Conservation (phyloP, 1,284 basidiomycete genomes). For the Laetiporus sulphureus region DNA sequence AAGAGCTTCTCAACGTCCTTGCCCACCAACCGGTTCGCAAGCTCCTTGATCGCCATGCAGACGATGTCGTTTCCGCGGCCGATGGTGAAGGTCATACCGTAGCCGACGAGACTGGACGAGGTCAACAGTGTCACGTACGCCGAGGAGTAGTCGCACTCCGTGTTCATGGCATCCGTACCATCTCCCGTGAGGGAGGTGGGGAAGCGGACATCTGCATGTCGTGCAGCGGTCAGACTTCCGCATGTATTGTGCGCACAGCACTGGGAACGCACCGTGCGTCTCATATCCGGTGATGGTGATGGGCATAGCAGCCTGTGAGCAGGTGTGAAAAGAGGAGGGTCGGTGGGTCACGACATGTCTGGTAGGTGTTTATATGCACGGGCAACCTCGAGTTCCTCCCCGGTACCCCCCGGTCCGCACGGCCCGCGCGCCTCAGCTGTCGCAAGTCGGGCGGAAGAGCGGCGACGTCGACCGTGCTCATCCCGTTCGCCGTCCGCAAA, state of each 20-base stretch:
- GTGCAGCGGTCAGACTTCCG: constrained; percentile 2
- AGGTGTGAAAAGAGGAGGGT: constrained; percentile 1
- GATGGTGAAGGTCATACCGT: constrained; percentile 98
- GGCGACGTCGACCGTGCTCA: too few relatives aligned
- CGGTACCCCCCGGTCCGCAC: too few relatives aligned
- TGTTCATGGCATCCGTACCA: constrained; percentile 92
- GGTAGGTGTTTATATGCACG: constrained; percentile 1
- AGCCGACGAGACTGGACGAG: constrained; percentile 66
- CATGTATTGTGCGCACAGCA: too few relatives aligned
- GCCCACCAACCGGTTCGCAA: constrained; percentile 79
- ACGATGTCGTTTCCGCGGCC: constrained; percentile 94
- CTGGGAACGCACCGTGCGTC: constrained; percentile 37
- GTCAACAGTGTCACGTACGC: constrained; percentile 84
- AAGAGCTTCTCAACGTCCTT: constrained; percentile 82
- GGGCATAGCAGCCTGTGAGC: constrained; percentile 18
- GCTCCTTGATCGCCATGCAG: constrained; percentile 72
- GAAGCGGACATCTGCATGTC: constrained; percentile 66
- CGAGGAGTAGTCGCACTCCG: constrained; percentile 91
- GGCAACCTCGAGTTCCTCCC: not conserved
- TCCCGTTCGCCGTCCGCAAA: too few relatives aligned
- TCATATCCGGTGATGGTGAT: constrained; percentile 46
- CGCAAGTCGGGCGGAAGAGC: not conserved
- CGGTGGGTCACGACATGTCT: not conserved
- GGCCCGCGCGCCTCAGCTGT: not conserved
- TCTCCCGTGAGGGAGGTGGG: constrained; percentile 81